Conservation (phyloP, 768 basidiomycete genomes). For the Lepiota venenata region DNA sequence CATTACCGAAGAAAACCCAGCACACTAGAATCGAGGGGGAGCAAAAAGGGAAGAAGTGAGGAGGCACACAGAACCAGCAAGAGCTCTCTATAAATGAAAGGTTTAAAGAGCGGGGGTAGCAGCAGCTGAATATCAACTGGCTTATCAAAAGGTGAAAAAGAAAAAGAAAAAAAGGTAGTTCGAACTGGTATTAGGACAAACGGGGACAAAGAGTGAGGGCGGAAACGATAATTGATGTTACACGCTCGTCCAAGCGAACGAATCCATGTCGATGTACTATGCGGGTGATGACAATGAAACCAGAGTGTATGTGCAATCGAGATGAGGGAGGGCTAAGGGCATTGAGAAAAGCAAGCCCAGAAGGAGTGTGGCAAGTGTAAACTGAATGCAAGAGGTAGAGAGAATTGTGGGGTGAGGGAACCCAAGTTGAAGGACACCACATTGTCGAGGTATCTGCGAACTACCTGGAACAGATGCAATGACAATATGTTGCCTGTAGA, state of each 20-base stretch:
- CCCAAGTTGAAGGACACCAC: not conserved
- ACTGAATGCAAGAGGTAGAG: not conserved
- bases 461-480: too few relatives aligned
- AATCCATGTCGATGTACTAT: slow-evolving; percentile 10
- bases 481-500: too few relatives aligned
- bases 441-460: too few relatives aligned
- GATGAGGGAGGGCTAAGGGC: not conserved
- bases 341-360: not conserved
- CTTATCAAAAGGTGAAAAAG: not conserved
- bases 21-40: slow-evolving; percentile 6
- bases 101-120: slow-evolving; percentile 3
- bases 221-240: slow-evolving; percentile 11
- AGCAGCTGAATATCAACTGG: not conserved
- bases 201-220: slow-evolving; percentile 5
- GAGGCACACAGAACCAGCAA: slow-evolving; percentile 11
- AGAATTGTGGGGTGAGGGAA: not conserved
- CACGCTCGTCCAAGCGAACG: slow-evolving; percentile 39
- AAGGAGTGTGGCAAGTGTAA: slow-evolving; percentile 1
- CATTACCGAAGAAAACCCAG: slow-evolving; percentile 1
- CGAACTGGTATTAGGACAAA: not conserved
- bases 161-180: not conserved
- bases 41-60: slow-evolving; percentile 1
- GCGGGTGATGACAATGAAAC: not conserved
- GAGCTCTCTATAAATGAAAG: slow-evolving; percentile 10
- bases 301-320: not conserved